Base-by-base conservation (phyloP, 768 basidiomycete genomes). In the Xerocomus spinulosus region DNA sequence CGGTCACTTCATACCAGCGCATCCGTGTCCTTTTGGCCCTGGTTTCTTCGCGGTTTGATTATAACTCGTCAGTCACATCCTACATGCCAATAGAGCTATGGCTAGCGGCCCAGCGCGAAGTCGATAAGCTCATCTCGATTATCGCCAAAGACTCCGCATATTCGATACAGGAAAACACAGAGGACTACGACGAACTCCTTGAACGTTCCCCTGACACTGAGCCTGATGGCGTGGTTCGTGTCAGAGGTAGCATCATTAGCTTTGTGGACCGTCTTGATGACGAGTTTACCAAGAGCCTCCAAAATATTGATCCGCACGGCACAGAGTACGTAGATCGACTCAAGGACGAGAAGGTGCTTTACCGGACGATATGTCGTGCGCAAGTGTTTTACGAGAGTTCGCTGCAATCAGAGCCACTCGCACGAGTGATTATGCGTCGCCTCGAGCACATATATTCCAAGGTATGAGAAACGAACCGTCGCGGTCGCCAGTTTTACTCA, bases 391-490 rank as follows among this genome's bases (percentile, higher is more conserved):
- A 95, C 68, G 93, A 96, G 73, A 79, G 78, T 57, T 85, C 82
- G 15, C 72, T 75, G 23, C 83, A 86, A 67, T 71, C 75, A 32
- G 93, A 96, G 32, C 83, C 88, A 18, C 77, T 92, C 35, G 83
- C 85, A 32, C 81, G 95, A 34, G 90, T 94, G 30, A 77, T 97
- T 46, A 94, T 98, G 87, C 82, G 96, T 57, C 82, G 96, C 35
- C 70, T 99, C 50, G 96, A 99, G 66, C 96, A 98, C 64, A 92
- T 99, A 42, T 98, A 99, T 69, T 93, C 90, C 32, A 98, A 99
- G 84, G 93, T 94, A 51, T 48, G 49, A 29, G 32, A 9, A 28
- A 34, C 10, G 9, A 25, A 24, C 8, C 7, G 33, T 2, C 9
- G 33, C 14, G n/a, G 15, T 25, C 8, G 25, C 12, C 15, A 18